phyloP scores from a whole-genome alignment of 345 rosid species.

The Pistacia integerrima region DNA sequence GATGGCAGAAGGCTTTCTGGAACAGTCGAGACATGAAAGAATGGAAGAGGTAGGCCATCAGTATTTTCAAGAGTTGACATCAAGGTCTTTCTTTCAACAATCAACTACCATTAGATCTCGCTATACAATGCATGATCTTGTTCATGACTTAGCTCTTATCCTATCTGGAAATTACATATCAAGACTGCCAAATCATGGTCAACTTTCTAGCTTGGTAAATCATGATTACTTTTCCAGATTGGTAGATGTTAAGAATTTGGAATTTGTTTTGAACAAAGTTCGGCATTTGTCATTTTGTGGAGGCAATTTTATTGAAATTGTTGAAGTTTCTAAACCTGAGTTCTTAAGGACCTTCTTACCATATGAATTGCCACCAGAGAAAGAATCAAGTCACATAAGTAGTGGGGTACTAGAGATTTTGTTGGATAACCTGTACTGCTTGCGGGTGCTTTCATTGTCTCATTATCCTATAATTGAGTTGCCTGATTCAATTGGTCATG shows the following conservation, averaged over 20 bases:
- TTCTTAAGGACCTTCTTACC: constrained; percentile 11
- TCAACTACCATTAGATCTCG: neutral
- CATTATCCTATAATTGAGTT: constrained; percentile 16
- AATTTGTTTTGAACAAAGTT: neutral
- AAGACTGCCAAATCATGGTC: neutral
- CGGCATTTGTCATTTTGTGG: constrained; percentile 25
- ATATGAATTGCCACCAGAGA: neutral
- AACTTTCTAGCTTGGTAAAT: constrained; percentile 11
- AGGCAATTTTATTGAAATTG: neutral
- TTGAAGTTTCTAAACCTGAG: constrained; percentile 13
- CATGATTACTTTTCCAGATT: neutral
- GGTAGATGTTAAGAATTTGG: neutral
- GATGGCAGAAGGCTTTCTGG: constrained; percentile 35
- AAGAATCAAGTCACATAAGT: neutral
- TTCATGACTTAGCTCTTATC: constrained; percentile 28
- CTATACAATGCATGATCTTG: constrained; percentile 31
- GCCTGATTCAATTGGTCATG: constrained; percentile 24
- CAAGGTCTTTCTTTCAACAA: constrained; percentile 23
- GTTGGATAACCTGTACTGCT: constrained; percentile 13
- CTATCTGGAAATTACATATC: constrained; percentile 10
- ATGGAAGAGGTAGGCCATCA: constrained; percentile 15
- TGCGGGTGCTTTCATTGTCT: constrained; percentile 21
- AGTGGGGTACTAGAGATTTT: neutral
- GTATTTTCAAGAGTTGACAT: constrained; percentile 10
- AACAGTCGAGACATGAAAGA: neutral